Evolutionary conservation across 2,329 filamentous ascomycete genomes (phyloP), one percentile per base, ranked within the genome.

Genomic region (Aureobasidium sp.): DNA sequence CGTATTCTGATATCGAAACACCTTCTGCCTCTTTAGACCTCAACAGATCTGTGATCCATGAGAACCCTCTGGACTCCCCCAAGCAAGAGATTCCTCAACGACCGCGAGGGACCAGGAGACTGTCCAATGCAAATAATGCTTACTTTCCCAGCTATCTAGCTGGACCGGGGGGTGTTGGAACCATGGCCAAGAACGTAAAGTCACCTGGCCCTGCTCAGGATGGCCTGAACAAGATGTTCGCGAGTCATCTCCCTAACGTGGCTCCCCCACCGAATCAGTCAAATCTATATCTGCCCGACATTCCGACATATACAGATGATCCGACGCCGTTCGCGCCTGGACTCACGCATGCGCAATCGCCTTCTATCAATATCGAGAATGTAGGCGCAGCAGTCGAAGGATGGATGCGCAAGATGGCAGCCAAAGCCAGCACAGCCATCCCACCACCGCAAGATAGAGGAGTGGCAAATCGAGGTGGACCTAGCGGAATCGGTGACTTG

Each of bases 101-200:
- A 66, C 72, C 79, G 65, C 71, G 73, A 44, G 74, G 77, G 61
- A 70, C 67, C 47, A 72, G 72, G 37, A 70, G 72, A 34, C 69
- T 69, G 25, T 74, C 74, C 15, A 76, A 72, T 65, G 77, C 74
- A 52, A 69, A 70, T 41, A 74, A 69, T 58, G 67, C 73, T 69
- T 71, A 74, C 67, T 75, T 69, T 70, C 76, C 65, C 64, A 72
- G 65, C 41, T 73, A 89, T 78, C 87, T 97, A 74, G 84, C 87
- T 45, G 89, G 90, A 0, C 91, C 93, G 2, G 93, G 93, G 22
- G 93, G 91, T 15, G 90, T 97, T 1, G 93, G 93, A 8, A 91
- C 90, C 0, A 83, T 97, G 73, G 82, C 82, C 37, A 84, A 83
- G 67, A 85, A 84, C 66, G 85, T 90, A 36, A 84, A 86, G 58